These are phyloP conservation scores for Firmiana major DNA, from an alignment of 345 rosid genomes.

Conservation along the genomic window DNA sequence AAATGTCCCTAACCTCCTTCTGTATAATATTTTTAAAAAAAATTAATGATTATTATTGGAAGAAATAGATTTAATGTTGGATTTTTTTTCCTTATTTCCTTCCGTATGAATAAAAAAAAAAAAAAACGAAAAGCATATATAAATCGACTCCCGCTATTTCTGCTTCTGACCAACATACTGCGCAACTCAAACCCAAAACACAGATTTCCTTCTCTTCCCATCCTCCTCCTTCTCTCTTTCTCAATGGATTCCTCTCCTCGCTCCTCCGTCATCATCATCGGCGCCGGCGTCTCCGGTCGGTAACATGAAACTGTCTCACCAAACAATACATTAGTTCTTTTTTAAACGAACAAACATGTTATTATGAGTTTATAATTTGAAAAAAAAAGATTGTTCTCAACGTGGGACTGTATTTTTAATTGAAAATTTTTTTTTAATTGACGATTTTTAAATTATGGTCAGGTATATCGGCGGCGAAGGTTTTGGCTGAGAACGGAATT, in stretches of 20 bases:
- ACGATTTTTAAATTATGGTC: neutral
- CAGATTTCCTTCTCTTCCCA: neutral
- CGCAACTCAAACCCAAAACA: neutral
- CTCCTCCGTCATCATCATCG: conserved; percentile 79
- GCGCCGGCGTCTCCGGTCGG: conserved; percentile 94
- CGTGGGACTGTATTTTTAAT: neutral
- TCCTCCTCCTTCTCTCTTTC: neutral
- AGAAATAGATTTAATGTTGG: too few species aligned
- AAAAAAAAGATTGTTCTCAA: neutral
- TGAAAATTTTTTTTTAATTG: neutral
- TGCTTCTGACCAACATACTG: conserved; percentile 10
- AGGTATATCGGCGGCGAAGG: conserved; percentile 89
- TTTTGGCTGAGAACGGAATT: conserved; percentile 70
- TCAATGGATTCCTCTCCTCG: conserved; percentile 45
- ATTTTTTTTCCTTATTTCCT: too few species aligned
- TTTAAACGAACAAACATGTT: neutral
- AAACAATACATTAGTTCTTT: too few species aligned
- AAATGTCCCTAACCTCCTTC: too few species aligned
- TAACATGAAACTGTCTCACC: neutral
- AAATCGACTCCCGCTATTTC: conserved; percentile 48
- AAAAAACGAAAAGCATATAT: conserved; percentile 20
- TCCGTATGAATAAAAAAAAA: too few species aligned
- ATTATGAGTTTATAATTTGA: neutral
- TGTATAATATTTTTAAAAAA: too few species aligned
- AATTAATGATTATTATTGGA: too few species aligned